These are phyloP conservation scores for Coccomyxa sp. DNA, from an alignment of 139 green algal genomes.

Conservation along the genomic window DNA sequence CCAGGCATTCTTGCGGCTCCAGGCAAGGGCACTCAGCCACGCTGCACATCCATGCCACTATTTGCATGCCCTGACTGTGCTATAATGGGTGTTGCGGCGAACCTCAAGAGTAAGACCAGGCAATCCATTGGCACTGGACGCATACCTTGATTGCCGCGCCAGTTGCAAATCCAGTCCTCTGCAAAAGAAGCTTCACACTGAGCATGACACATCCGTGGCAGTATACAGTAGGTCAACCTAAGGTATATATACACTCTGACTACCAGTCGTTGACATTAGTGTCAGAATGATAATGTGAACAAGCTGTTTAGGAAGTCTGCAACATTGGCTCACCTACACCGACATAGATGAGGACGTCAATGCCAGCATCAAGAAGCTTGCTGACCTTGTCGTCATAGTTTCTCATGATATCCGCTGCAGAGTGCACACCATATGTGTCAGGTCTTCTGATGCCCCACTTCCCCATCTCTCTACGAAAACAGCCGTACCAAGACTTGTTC, in stretches of 20 bases:
- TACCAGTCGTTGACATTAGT: no score
- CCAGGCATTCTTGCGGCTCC: background rate
- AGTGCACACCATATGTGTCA: background rate
- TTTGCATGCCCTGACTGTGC: no score
- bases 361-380: slow-evolving; percentile 63
- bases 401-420: slow-evolving; percentile 52
- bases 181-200: no score
- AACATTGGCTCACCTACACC: slow-evolving; percentile 11
- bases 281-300: no score
- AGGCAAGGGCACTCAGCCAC: background rate
- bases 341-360: slow-evolving; percentile 79
- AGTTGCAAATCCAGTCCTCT: slow-evolving; percentile 85
- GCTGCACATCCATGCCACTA: background rate
- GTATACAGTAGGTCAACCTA: no score
- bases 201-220: background rate
- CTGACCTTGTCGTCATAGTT: slow-evolving; percentile 55
- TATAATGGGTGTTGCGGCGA: background rate
- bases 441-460: no score
- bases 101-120: background rate
- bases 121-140: background rate
- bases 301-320: no score
- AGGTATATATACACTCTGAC: no score
- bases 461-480: background rate
- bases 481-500: background rate
- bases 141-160: slow-evolving; percentile 41